A percentile compares a stretch with the other conserved stretches of the same genome.
Evolutionary conservation across 768 basidiomycete species (phyloP).

Genomic region (Boletus huronensis): DNA sequence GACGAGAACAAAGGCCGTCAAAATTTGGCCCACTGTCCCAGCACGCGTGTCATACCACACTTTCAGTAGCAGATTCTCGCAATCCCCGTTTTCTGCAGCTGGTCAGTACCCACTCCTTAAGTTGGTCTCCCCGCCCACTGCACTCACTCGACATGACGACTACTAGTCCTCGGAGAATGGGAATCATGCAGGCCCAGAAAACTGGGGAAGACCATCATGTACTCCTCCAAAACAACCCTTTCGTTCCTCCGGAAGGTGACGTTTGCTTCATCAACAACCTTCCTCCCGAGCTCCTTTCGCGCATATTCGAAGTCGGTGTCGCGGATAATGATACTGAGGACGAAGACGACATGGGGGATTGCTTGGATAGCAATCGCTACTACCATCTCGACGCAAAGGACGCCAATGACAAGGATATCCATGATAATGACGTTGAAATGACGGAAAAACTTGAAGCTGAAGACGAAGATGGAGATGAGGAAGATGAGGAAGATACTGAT

Average conservation of each 20-base stretch:
- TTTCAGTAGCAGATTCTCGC: neutral
- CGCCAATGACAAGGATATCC: too few species aligned
- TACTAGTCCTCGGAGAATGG: constrained; percentile 1
- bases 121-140: neutral
- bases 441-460: too few species aligned
- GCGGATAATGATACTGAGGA: constrained; percentile 34
- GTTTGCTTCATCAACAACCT: constrained; percentile 49
- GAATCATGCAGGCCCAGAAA: constrained; percentile 1
- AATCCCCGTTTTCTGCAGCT: neutral
- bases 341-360: constrained; percentile 32
- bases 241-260: constrained; percentile 39
- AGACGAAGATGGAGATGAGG: neutral
- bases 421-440: too few species aligned
- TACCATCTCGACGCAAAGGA: too few species aligned
- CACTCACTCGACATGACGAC: neutral
- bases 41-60: neutral
- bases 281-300: constrained; percentile 54
- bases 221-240: constrained; percentile 45
- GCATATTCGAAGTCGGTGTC: constrained; percentile 51
- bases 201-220: constrained; percentile 6
- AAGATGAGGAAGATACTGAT: neutral
- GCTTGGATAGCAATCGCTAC: too few species aligned
- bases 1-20: neutral
- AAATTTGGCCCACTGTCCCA: neutral
- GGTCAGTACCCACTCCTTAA: neutral